Evolutionary conservation across 78 protist genomes (phyloP).

Genomic region (Dictyostelium intermedium): DNA sequence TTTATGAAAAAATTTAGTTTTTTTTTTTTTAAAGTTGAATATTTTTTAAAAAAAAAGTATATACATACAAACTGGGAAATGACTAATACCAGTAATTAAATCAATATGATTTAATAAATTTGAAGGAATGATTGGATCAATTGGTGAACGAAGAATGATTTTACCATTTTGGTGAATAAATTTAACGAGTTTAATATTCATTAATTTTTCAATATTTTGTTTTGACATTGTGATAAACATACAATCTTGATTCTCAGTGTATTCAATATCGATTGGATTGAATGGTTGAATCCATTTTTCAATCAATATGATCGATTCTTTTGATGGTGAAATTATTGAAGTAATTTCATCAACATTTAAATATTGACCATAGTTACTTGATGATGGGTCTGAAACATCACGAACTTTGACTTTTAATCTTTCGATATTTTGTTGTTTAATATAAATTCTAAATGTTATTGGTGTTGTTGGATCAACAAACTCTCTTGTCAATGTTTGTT

Average conservation of each 20-base stretch:
- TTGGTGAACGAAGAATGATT: constrained; percentile 16
- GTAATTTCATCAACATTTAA: constrained; percentile 45
- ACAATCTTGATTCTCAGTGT: not conserved
- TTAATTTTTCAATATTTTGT: constrained; percentile 6
- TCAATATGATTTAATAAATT: constrained; percentile 1
- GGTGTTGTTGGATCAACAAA: not conserved
- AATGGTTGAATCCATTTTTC: not conserved
- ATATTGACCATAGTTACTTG: constrained; percentile 40
- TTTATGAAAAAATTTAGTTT: not conserved
- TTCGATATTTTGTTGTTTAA: constrained; percentile 40
- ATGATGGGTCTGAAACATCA: constrained; percentile 49
- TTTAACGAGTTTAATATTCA: not conserved
- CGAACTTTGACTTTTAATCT: constrained; percentile 2
- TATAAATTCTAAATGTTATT: constrained; percentile 12
- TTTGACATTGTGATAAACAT: not conserved
- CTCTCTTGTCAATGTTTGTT: not conserved
- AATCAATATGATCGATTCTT: not conserved
- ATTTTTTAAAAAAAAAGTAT: not conserved
- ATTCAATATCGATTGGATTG: not conserved
- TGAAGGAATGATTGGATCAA: constrained; percentile 10
- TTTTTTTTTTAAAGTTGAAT: not conserved
- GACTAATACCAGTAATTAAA: constrained; percentile 50
- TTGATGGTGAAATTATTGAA: constrained; percentile 22
- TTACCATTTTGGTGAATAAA: not conserved
- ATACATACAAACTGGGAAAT: constrained; percentile 51